phyloP scores from a whole-genome alignment of 2,329 filamentous ascomycete species.

The Pestalotiopsis fici region DNA sequence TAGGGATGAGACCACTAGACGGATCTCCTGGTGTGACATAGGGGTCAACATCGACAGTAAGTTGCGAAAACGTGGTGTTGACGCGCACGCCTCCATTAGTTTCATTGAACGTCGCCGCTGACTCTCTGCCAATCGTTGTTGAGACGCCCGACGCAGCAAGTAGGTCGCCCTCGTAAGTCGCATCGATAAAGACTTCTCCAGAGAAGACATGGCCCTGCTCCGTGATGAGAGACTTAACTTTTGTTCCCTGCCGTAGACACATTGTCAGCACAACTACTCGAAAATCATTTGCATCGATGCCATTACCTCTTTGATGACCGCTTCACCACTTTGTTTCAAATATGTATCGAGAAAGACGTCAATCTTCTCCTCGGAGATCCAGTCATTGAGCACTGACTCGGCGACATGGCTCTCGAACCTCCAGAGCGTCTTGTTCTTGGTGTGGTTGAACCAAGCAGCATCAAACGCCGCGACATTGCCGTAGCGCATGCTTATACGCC shows the following conservation, averaged over 20 bases:
- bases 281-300: no score
- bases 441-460: no score
- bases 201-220: not conserved
- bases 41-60: slow-evolving; percentile 19
- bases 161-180: slow-evolving; percentile 26
- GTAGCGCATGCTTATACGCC: slow-evolving; percentile 18
- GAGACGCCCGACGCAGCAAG: slow-evolving; percentile 17
- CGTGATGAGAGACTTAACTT: no score
- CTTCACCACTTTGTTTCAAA: no score
- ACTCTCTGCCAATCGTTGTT: slow-evolving; percentile 17
- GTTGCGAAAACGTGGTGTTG: slow-evolving; percentile 16
- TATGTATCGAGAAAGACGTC: no score
- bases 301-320: no score
- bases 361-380: no score
- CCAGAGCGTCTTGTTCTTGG: no score
- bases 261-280: no score
- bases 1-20: not conserved
- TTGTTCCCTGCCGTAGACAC: no score
- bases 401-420: no score
- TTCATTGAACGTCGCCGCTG: not conserved
- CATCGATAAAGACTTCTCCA: slow-evolving; percentile 21
- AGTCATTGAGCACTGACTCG: no score
- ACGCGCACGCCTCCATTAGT: slow-evolving; percentile 17
- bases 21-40: slow-evolving; percentile 15
- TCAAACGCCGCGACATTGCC: not conserved